A percentile compares a stretch with the other conserved stretches of the same genome.
Evolutionary conservation across 179 eudicot species (phyloP).

Genomic region (Silene vulgaris): DNA sequence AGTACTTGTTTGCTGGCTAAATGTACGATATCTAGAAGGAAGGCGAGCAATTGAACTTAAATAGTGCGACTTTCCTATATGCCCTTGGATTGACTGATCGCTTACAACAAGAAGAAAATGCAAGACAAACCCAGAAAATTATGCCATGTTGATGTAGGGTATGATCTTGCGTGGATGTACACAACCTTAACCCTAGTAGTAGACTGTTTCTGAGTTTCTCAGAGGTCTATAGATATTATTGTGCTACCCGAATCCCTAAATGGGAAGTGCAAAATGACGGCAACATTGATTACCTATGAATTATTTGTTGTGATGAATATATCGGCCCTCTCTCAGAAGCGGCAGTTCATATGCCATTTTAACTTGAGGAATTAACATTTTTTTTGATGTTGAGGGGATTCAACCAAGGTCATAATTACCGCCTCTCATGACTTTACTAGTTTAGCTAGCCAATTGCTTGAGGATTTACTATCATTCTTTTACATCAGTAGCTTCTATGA

Average conservation of each 20-base stretch:
- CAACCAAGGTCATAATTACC: not conserved
- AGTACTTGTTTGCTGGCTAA: not conserved
- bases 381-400: not conserved
- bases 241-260: not conserved
- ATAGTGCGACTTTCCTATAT: not conserved
- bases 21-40: conserved; percentile 1
- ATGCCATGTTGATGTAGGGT: not conserved
- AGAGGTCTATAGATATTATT: not conserved
- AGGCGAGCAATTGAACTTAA: not conserved
- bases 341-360: not conserved
- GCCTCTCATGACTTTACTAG: not conserved
- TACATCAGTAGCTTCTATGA: not conserved
- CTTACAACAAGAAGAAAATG: not conserved
- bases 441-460: not conserved
- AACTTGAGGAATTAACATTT: not conserved
- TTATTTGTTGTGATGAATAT: not conserved
- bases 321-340: not conserved
- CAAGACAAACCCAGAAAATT: not conserved
- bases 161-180: not conserved
- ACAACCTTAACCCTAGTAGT: not conserved
- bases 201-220: not conserved
- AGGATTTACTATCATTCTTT: not conserved
- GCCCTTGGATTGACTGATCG: not conserved
- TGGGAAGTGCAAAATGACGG: not conserved
- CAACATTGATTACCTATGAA: not conserved